Base-by-base conservation (phyloP, 805 yeast species). In the Hanseniaspora taiwanica region DNA sequence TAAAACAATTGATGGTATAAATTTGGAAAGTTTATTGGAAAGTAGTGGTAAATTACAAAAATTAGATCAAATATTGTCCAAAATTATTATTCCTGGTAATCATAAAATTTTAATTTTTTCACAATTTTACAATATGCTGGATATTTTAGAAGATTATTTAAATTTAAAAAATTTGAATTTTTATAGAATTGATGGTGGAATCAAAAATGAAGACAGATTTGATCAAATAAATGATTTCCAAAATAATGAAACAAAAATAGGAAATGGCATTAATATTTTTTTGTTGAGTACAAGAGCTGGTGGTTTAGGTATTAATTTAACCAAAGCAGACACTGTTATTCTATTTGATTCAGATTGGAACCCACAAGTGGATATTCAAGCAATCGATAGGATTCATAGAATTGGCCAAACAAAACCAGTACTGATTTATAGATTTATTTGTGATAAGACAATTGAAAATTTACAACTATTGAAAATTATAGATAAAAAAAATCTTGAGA, bases 311-410 rank as follows among this genome's bases (percentile, higher is more conserved):
- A 74, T 89, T 34, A 89, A 89, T 53, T 64, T 89, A 41, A 73
- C 79, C 0, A 76, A 80, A 0, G 95, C 97, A 0, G 96, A 91
- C 47, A 78, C 94, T 1, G 97, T 91, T 1, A 73, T 89, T 3
- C 51, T 89, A 9, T 86, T 84, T 54, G 98, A 89, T 53, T 81
- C 85, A 42, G 98, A 89, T 54, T 89, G 96, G 95, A 89, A 89
- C 52, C 98, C 97, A 0, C 96, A 89, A 54, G 93, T 85, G 46
- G 97, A 89, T 59, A 63, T 86, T 38, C 98, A 89, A 56, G 97
- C 97, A 0, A 89, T 89, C 76, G 97, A 87, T 51, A 68, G 98
- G 40, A 93, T 82, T 10, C 97, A 89, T 55, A 67, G 98, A 53
- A 84, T 91, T 40, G 97, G 97, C 0, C 98, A 89, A 56, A 68